Conservation (phyloP, 2,329 filamentous ascomycete genomes). For the Orbilia javanica region DNA sequence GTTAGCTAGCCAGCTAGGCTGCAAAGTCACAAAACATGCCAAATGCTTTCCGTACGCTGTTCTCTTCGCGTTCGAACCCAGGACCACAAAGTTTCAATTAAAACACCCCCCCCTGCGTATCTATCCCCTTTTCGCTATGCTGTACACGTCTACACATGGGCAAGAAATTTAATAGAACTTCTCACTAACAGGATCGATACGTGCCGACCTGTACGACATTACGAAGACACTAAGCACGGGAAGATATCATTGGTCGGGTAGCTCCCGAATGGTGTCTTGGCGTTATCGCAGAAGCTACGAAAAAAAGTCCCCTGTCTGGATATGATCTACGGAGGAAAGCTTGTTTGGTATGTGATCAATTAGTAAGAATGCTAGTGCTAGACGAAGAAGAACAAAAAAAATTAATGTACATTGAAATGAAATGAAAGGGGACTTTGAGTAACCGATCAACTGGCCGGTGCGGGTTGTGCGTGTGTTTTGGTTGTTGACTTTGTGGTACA, state of each 20-base stretch:
- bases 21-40: too few species aligned
- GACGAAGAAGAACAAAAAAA: neutral
- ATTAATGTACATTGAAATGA: neutral
- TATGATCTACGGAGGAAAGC: neutral
- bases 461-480: neutral
- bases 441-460: too few species aligned
- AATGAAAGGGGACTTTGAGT: neutral
- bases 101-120: too few species aligned
- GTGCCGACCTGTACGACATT: neutral
- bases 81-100: too few species aligned
- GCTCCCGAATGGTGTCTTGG: neutral
- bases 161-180: too few species aligned
- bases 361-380: neutral
- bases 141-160: too few species aligned
- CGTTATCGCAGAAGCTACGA: conserved; percentile 1
- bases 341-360: neutral
- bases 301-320: neutral
- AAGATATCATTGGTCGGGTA: neutral
- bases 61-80: too few species aligned
- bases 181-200: neutral
- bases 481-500: too few species aligned
- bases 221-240: neutral
- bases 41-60: neutral
- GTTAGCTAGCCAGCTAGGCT: too few species aligned
- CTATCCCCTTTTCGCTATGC: neutral